Evolutionary conservation across 1,139 yeast species (phyloP).

Genomic region (Torulaspora pretoriensis): DNA sequence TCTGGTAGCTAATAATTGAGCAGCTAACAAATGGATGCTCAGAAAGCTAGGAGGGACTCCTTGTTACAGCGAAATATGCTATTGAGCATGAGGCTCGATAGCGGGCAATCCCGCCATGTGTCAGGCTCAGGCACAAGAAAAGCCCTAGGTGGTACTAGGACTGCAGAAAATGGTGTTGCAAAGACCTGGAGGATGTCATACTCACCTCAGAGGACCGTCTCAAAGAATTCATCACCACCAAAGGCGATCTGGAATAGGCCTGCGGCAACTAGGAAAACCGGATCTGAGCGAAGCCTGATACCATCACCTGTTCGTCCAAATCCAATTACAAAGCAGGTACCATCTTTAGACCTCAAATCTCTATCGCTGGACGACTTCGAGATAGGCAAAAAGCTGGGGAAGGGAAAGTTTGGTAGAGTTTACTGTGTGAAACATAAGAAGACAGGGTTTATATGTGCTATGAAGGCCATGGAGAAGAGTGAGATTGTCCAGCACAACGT

Average conservation of each 20-base stretch:
- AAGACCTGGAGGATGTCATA: conserved; percentile 21
- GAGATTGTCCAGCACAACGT: conserved; percentile 72
- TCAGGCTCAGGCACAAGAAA: conserved; percentile 4
- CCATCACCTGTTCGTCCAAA: conserved; percentile 4
- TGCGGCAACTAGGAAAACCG: background rate
- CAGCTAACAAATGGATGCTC: conserved; percentile 9
- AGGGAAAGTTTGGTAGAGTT: conserved; percentile 90
- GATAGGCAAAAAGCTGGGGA: conserved; percentile 82
- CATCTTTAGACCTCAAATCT: conserved; percentile 9
- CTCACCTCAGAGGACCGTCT: conserved; percentile 5
- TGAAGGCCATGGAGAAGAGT: conserved; percentile 82
- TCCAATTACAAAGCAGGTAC: conserved; percentile 7
- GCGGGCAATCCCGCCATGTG: conserved; percentile 7
- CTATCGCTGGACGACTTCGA: conserved; percentile 59
- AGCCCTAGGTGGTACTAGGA: background rate
- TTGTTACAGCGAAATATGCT: conserved; percentile 25
- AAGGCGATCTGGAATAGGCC: background rate
- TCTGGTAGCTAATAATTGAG: background rate
- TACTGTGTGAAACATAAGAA: conserved; percentile 77
- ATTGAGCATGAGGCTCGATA: conserved; percentile 24
- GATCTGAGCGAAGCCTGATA: conserved; percentile 1
- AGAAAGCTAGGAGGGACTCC: conserved; percentile 17
- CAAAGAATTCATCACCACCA: conserved; percentile 7
- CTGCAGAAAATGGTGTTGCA: conserved; percentile 1
- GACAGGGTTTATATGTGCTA: conserved; percentile 79